Base-by-base conservation (phyloP, 2,329 filamentous ascomycete species). In the Sordariomycetes sp. region DNA sequence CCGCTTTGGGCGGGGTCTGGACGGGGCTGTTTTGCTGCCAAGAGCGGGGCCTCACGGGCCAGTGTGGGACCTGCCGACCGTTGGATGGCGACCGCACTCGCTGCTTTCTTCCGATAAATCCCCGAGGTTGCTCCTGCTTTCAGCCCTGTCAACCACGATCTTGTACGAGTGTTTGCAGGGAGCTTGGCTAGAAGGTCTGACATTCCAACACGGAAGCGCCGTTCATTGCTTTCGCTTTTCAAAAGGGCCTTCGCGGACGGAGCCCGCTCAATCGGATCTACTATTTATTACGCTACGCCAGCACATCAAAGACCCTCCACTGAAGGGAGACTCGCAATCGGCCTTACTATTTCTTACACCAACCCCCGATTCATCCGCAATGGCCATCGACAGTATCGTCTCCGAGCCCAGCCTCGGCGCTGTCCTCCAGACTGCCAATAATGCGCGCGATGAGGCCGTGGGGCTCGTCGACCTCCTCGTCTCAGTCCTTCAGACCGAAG, bases 391-490 rank as follows among this genome's bases (percentile, higher is more conserved):
- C 53, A 66, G 69, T 42, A 67, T 74, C 51, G 66, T 75, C 58
- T 70, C 66, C 24, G 72, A 75, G 57, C 67, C 71, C 15, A 67
- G 79, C 59, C 82, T 95, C 53, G 75, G 78, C 58, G 78, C 82
- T 6, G 86, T 90, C 53, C 76, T 95, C 54, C 75, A 84, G 61
- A 84, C 85, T 58, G 90, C 89, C n/a, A 78, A 80, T 58, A 79
- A 87, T 61, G 85, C 89, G 17, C 85, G 87, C 62, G 74, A 83
- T 54, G 86, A 91, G 70, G 88, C 87, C 58, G 76, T 87, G 61
- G 74, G 75, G 28, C 77, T 90, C 58, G 75, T 89, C 60, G 76
- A 78, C 61, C 70, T 78, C 57, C 69, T 79, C 59, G 69, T 74
- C 51, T 60, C 67, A 28, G 66, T 66, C 52, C 72, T 76, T 54